Evolutionary conservation across 2,329 filamentous ascomycete species (phyloP).

Genomic region (Diaporthe velutina): DNA sequence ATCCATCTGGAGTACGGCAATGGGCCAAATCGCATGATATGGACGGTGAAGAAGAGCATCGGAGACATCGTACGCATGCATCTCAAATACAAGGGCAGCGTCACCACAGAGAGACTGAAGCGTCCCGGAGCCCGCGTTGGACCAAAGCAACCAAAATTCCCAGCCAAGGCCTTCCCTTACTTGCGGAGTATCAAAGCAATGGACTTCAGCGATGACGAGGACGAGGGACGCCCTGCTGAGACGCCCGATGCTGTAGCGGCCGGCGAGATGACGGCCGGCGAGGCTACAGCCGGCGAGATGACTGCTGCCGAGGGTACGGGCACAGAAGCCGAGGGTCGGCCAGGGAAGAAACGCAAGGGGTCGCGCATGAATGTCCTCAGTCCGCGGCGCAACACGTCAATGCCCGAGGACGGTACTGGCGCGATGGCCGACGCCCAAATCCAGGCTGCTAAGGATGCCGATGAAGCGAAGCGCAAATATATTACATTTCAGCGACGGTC

Average conservation of each 20-base stretch:
- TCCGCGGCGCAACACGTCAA: constrained; percentile 66
- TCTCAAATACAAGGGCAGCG: constrained; percentile 90
- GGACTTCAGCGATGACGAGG: constrained; percentile 84
- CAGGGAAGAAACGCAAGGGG: constrained; percentile 56
- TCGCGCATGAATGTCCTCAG: constrained; percentile 68
- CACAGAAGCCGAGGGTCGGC: constrained; percentile 74
- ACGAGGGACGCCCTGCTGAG: constrained; percentile 56
- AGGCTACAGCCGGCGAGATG: constrained; percentile 59
- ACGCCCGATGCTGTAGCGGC: constrained; percentile 19
- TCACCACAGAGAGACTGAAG: constrained; percentile 80
- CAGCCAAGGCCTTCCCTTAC: constrained; percentile 89
- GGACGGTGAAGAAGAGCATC: constrained; percentile 89
- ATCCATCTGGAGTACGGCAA: constrained; percentile 97
- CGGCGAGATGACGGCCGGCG: constrained; percentile 51
- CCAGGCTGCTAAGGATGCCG: constrained; percentile 68
- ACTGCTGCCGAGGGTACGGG: constrained; percentile 74
- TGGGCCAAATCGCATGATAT: constrained; percentile 95
- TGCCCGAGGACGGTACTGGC: constrained; percentile 60
- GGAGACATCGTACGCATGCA: constrained; percentile 94
- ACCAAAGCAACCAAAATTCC: constrained; percentile 90
- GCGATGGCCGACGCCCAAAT: constrained; percentile 50
- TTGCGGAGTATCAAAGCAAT: constrained; percentile 83
- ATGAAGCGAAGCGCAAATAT: constrained; percentile 71
- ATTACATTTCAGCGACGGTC: constrained; percentile 86
- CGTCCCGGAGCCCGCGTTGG: constrained; percentile 74